Evolutionary conservation across 768 basidiomycete species (phyloP).

Genomic region (Tubosaeta brunneosetosa): DNA sequence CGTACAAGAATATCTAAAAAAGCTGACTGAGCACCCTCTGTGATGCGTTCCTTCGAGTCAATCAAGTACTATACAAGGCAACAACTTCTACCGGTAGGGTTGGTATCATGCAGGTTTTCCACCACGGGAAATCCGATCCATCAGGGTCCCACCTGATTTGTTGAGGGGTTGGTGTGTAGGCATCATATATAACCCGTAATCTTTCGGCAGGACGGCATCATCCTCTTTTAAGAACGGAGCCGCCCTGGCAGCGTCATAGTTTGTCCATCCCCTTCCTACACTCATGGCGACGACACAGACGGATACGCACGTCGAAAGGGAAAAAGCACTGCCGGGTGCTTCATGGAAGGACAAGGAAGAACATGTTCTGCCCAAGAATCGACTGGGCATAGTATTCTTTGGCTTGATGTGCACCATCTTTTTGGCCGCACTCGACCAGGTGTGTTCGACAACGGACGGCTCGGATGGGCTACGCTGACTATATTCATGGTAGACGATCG

Average conservation of each 20-base stretch:
- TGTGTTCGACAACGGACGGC: conserved; percentile 18
- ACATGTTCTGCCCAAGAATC: conserved; percentile 45
- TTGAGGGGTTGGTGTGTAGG: neutral
- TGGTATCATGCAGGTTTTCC: too few species aligned
- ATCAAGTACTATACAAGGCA: neutral
- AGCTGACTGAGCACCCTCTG: neutral
- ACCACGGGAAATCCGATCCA: neutral
- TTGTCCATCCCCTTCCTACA: neutral
- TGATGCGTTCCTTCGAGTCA: too few species aligned
- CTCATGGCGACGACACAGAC: conserved; percentile 9
- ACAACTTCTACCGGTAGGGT: neutral
- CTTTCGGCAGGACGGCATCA: neutral
- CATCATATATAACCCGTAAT: neutral
- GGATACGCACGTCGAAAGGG: conserved; percentile 15
- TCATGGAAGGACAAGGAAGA: conserved; percentile 54
- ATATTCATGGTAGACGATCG: conserved; percentile 47
- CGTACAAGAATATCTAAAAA: neutral
- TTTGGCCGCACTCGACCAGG: conserved; percentile 57
- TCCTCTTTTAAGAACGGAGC: neutral
- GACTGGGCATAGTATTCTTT: conserved; percentile 22
- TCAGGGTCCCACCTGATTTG: neutral
- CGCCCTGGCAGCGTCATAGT: neutral
- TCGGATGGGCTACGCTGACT: neutral
- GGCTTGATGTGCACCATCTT: conserved; percentile 29
- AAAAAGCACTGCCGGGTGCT: conserved; percentile 38